A percentile compares a stretch with the other conserved stretches of the same genome.
Evolutionary conservation across 2,329 filamentous ascomycete genomes (phyloP).

Genomic region (Claviceps spartinae): DNA sequence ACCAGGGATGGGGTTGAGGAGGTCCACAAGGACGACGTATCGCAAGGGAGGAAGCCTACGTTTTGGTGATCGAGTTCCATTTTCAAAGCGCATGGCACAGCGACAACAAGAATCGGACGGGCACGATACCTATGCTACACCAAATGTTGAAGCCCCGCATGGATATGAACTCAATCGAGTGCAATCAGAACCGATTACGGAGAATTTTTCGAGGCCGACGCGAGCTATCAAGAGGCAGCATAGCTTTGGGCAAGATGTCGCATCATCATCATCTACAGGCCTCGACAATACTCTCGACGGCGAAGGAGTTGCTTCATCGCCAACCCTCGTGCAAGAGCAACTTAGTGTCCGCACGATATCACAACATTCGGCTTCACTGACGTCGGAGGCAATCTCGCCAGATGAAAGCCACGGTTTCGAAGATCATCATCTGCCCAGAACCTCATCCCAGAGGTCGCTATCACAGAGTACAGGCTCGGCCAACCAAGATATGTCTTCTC

Average conservation of each 20-base stretch:
- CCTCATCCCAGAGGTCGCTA: constrained; percentile 41
- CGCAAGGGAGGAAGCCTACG: constrained; percentile 72
- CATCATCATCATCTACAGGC: constrained; percentile 32
- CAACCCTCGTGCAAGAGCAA: constrained; percentile 17
- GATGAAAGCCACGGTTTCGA: constrained; percentile 21
- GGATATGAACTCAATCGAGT: constrained; percentile 45
- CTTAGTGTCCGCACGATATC: constrained; percentile 22
- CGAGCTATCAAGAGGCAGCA: constrained; percentile 30
- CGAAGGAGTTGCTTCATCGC: constrained; percentile 9
- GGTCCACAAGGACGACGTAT: constrained; percentile 87
- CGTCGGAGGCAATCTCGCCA: constrained; percentile 46
- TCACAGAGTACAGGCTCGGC: constrained; percentile 35
- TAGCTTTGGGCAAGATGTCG: constrained; percentile 33
- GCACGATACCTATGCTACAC: constrained; percentile 13
- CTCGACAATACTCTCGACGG: constrained; percentile 26
- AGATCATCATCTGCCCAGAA: constrained; percentile 13
- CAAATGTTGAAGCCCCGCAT: constrained; percentile 31
- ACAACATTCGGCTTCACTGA: constrained; percentile 17
- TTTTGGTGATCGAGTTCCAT: constrained; percentile 60
- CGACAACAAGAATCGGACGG: constrained; percentile 47
- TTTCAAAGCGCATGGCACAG: constrained; percentile 56
- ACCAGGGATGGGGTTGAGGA: constrained; percentile 64
- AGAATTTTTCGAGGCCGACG: constrained; percentile 49
- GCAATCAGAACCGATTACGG: constrained; percentile 53
- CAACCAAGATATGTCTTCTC: constrained; percentile 8